Evolutionary conservation across 352 stramenopile genomes (phyloP).

Genomic region (Blastocystis sp.): DNA sequence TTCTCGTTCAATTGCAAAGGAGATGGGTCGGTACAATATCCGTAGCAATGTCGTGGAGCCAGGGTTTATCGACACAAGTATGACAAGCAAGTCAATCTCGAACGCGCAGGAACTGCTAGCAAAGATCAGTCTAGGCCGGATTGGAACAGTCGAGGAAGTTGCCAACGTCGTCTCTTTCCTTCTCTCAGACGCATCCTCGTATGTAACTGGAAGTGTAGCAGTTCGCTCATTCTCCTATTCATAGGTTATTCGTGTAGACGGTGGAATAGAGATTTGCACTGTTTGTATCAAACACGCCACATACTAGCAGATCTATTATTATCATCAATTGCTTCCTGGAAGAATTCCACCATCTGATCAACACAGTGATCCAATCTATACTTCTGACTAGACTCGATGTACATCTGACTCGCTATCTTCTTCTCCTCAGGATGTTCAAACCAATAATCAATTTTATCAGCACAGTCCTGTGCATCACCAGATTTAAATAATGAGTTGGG

Average conservation of each 20-base stretch:
- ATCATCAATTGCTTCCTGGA: constrained; percentile 14
- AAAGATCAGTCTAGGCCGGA: constrained; percentile 69
- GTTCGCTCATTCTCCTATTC: not conserved
- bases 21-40: constrained; percentile 76
- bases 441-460: constrained; percentile 60
- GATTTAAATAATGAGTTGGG: constrained; percentile 24
- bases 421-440: constrained; percentile 60
- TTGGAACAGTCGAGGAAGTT: constrained; percentile 72
- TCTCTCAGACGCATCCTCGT: constrained; percentile 71
- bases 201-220: constrained; percentile 66
- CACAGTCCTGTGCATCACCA: constrained; percentile 42
- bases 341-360: constrained; percentile 31
- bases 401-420: not conserved
- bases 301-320: not conserved
- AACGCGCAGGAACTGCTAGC: constrained; percentile 68
- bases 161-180: constrained; percentile 75
- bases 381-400: constrained; percentile 4
- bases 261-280: constrained; percentile 29
- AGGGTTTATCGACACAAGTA: constrained; percentile 76
- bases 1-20: constrained; percentile 76
- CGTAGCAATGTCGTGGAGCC: constrained; percentile 78
- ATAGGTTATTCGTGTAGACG: constrained; percentile 10
- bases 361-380: constrained; percentile 40
- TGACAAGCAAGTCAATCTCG: constrained; percentile 68
- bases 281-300: constrained; percentile 3